A percentile compares a stretch with the other conserved stretches of the same genome.
These are phyloP conservation scores for Moesziomyces globuligerus DNA, from an alignment of 1,284 basidiomycete species.

Conservation along the genomic window DNA sequence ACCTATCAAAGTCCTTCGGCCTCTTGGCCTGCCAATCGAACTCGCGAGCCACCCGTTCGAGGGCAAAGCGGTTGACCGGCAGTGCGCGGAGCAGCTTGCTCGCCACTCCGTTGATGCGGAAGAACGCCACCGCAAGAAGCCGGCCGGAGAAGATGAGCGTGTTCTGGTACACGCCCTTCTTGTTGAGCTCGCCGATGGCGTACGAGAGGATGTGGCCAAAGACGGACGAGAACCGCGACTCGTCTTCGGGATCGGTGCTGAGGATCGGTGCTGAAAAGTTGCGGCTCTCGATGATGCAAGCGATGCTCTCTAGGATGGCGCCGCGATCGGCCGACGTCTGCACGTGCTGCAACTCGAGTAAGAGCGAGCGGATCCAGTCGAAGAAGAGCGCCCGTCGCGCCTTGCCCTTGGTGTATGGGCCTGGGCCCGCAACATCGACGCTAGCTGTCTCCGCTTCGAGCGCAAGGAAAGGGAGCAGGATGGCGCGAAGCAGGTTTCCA, in stretches of 20 bases:
- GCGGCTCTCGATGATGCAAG: conserved; percentile 61
- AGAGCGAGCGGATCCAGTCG: conserved; percentile 59
- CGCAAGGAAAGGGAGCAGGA: conserved; percentile 61
- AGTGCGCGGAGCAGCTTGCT: conserved; percentile 61
- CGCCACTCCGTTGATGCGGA: conserved; percentile 58
- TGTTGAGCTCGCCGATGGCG: conserved; percentile 64
- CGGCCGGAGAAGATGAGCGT: conserved; percentile 64
- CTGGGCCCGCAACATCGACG: conserved; percentile 42
- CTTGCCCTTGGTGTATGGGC: conserved; percentile 43
- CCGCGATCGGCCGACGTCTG: conserved; percentile 63
- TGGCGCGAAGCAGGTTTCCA: conserved; percentile 53
- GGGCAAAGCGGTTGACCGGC: conserved; percentile 61
- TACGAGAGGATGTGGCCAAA: conserved; percentile 60
- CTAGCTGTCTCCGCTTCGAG: conserved; percentile 59
- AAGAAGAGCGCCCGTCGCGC: conserved; percentile 58
- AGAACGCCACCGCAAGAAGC: conserved; percentile 60
- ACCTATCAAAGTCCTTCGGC: conserved; percentile 46
- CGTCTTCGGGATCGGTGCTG: conserved; percentile 44
- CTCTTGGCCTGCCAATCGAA: conserved; percentile 51
- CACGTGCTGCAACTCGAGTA: conserved; percentile 59
- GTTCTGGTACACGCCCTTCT: conserved; percentile 65
- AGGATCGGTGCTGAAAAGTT: conserved; percentile 55
- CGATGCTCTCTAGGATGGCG: conserved; percentile 62
- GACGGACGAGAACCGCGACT: conserved; percentile 53
- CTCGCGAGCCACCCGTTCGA: conserved; percentile 58